phyloP scores from a whole-genome alignment of 805 yeast genomes.

The Naumovozyma baii region DNA sequence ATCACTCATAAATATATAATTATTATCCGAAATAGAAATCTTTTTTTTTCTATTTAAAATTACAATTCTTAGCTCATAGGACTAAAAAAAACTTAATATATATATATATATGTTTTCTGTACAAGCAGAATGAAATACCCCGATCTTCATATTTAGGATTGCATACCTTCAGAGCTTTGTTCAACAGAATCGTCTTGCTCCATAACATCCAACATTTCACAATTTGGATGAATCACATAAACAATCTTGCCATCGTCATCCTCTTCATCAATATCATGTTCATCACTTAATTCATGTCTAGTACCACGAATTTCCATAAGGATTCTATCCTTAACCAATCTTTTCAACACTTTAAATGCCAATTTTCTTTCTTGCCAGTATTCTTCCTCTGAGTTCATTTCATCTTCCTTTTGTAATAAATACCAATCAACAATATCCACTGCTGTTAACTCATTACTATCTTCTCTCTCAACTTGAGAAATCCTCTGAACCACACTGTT shows the following conservation, averaged over 20 bases:
- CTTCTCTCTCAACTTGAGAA: slow-evolving; percentile 43
- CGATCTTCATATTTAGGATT: too few species aligned
- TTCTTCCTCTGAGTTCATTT: slow-evolving; percentile 57
- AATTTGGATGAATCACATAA: slow-evolving; percentile 69
- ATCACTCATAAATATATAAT: background rate
- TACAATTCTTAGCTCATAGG: too few species aligned
- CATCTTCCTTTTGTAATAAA: slow-evolving; percentile 61
- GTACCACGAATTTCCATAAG: slow-evolving; percentile 56
- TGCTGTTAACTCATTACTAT: slow-evolving; percentile 54
- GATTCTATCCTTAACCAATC: slow-evolving; percentile 76
- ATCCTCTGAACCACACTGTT: slow-evolving; percentile 62
- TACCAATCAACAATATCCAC: slow-evolving; percentile 74
- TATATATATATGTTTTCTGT: background rate
- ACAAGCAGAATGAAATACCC: background rate
- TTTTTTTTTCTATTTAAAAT: background rate
- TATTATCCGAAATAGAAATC: background rate
- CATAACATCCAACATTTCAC: slow-evolving; percentile 53
- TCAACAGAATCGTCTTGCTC: slow-evolving; percentile 4
- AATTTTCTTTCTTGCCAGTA: slow-evolving; percentile 60
- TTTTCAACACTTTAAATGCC: slow-evolving; percentile 69
- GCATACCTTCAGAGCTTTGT: background rate
- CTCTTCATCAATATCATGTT: slow-evolving; percentile 18
- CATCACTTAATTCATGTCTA: slow-evolving; percentile 36
- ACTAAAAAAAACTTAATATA: background rate
- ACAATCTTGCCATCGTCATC: slow-evolving; percentile 30